Conservation (phyloP, 2,329 filamentous ascomycete species). For the Alternaria sp. region DNA sequence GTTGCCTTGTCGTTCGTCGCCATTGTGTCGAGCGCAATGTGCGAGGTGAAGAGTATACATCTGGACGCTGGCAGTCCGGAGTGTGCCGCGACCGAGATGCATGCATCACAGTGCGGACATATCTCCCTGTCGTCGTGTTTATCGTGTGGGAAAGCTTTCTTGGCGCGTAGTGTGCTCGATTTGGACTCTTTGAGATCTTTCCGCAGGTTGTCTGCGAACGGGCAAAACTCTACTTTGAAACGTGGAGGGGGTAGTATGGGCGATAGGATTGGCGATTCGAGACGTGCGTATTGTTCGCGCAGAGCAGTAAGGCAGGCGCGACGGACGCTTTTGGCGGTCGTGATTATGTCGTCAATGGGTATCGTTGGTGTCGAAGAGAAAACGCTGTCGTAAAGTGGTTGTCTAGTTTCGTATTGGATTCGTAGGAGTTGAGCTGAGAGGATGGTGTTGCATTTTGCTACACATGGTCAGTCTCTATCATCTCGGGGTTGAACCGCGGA, state of each 20-base stretch:
- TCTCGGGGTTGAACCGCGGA: not conserved
- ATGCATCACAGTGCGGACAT: constrained; percentile 39
- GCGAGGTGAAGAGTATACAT: constrained; percentile 40
- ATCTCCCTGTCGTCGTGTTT: constrained; percentile 43
- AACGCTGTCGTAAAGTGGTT: constrained; percentile 37
- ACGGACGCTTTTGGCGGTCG: constrained; percentile 39
- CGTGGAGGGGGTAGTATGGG: constrained; percentile 41
- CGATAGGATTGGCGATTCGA: constrained; percentile 23
- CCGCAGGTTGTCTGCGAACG: constrained; percentile 37
- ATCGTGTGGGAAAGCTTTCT: constrained; percentile 34
- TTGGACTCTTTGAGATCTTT: constrained; percentile 30
- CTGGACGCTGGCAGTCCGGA: constrained; percentile 40
- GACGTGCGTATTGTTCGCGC: constrained; percentile 36
- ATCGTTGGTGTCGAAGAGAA: constrained; percentile 26
- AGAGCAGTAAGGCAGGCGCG: constrained; percentile 39
- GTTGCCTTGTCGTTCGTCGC: constrained; percentile 25
- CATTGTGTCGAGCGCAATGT: constrained; percentile 19
- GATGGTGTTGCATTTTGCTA: constrained; percentile 40
- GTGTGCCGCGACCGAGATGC: constrained; percentile 39
- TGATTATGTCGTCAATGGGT: constrained; percentile 39
- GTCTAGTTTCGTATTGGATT: constrained; percentile 41
- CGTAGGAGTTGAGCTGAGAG: constrained; percentile 42
- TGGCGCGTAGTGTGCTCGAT: constrained; percentile 29
- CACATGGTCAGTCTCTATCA: constrained; percentile 16
- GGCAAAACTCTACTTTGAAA: constrained; percentile 43